Base-by-base conservation (phyloP, 2,329 filamentous ascomycete genomes). In the Malbranchea zuffiana region DNA sequence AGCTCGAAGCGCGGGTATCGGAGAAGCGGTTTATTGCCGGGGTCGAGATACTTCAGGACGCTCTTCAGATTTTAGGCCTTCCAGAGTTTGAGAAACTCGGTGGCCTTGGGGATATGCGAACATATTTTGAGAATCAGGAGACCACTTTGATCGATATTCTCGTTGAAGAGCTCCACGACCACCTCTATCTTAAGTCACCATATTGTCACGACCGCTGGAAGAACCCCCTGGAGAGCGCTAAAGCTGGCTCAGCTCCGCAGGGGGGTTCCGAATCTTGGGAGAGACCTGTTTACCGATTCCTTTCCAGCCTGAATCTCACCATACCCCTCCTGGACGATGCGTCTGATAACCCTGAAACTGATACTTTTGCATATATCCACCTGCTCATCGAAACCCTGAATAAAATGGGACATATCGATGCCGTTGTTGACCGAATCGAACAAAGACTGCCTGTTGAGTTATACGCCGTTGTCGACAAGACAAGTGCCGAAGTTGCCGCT, bases 161-260 rank as follows among this genome's bases (percentile, higher is more conserved):
- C 39, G 78, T 96, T n/a, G 90, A 98, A 56, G 90, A 98, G 59
- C 68, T 98, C 21, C 90, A 98, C 55, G 90, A 93, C 56, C 90
- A 98, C 61, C 70, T 98, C 3, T 98, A 98, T 55, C 75, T 98
- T 25, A 96, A 96, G 57, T 96, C 88, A 3, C 90, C 88, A 0
- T 98, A 98, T 56, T 96, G 88, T 54, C 86, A 94, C 55, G 85
- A 94, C 55, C 72, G 90, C 47, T 98, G 90, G 90, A 92, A 93
- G 59, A 74, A 73, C 41, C 75, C 93, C 42, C 47, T 42, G 5
- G 47, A 53, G 3, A 61, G 65, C 13, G 55, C 53, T 26, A 60
- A 60, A 21, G 46, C 45, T 37, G 43, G 44, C 27, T 42, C 43
- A 42, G 47, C 24, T 24, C 48, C 8, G 42, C 48, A 33, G n/a